Base-by-base conservation (phyloP, 2,329 filamentous ascomycete genomes). In the Colletotrichum caudatum region DNA sequence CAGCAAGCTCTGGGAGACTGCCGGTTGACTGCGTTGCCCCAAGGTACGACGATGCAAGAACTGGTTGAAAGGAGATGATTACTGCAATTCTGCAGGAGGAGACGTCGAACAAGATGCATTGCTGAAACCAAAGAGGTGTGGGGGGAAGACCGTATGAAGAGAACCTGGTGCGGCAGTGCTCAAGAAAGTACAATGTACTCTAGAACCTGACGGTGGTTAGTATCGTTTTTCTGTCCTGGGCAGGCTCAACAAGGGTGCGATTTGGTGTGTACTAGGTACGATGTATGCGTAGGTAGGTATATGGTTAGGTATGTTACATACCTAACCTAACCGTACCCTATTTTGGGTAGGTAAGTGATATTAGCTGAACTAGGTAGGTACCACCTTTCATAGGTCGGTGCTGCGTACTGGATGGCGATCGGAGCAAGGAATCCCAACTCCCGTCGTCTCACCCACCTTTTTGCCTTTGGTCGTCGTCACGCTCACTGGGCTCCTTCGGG, bases 401-500 rank as follows among this genome's bases (percentile, higher is more conserved):
- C 37, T 14, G 9, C 9, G 37, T 39, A 39, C 14, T 41, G 39
- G 39, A 16, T 44, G 41, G 41, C 41, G 41, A 44, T 20, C 16
- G 41, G 41, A 11, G 39, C 62, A 65, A 48, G 64, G 50, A 46
- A 37, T 37, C 35, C 35, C 39, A 16, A 5, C 23, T 29, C 57
- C 57, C 56, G 12, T 68, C 18, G 44, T n/a, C 48, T 23, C 26
- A 26, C 20, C 33, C 58, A 63, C 57, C n/a, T 23, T 8, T 68
- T 57, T 66, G 58, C 44, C 65, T 64, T 23, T 39, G 39, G 53
- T 54, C 53, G 69, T 71, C 69, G 69, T 71, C 58, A 71, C 58
- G 65, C 59, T 54, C 64, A 59, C 51, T 48, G 18, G 12, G 44
- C 35, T 53, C 23, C 23, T 63, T 48, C 9, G 26, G 18, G 5